Conservation (phyloP, 306 rosid species). For the Vigna radiata region DNA sequence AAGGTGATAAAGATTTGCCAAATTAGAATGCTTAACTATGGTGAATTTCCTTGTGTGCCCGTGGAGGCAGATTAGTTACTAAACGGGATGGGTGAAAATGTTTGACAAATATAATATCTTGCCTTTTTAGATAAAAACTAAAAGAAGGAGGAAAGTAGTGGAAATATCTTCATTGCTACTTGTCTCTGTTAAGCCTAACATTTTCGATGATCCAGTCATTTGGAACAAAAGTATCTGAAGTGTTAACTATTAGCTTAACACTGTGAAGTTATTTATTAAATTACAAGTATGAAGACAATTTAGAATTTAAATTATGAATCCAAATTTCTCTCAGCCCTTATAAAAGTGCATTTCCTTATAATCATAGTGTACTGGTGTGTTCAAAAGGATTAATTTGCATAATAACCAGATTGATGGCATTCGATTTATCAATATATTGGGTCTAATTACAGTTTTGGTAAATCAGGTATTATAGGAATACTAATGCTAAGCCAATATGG, state of each 20-base stretch:
- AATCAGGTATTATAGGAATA: conserved; percentile 10
- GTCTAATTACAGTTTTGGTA: not conserved
- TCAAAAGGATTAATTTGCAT: not conserved
- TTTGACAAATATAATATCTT: not conserved
- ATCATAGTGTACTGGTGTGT: not conserved
- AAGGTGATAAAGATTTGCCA: conserved; percentile 37
- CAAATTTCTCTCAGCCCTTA: conserved; percentile 15
- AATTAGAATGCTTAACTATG: conserved; percentile 4
- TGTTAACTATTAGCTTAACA: not conserved
- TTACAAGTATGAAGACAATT: not conserved
- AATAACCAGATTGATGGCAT: not conserved
- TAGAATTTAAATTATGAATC: conserved; percentile 2
- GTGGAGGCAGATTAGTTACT: not conserved
- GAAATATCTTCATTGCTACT: not conserved
- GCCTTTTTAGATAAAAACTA: not conserved
- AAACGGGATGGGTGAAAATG: not conserved
- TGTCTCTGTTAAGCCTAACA: not conserved
- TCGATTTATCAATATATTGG: not conserved
- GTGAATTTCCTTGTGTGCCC: not conserved
- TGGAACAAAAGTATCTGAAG: not conserved
- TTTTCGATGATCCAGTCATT: not conserved
- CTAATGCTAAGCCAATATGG: conserved; percentile 18
- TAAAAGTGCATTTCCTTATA: not conserved
- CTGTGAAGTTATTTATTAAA: not conserved
- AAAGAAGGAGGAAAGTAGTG: not conserved